Conservation (phyloP, 2,329 filamentous ascomycete genomes). For the Neopestalotiopsis sp. region DNA sequence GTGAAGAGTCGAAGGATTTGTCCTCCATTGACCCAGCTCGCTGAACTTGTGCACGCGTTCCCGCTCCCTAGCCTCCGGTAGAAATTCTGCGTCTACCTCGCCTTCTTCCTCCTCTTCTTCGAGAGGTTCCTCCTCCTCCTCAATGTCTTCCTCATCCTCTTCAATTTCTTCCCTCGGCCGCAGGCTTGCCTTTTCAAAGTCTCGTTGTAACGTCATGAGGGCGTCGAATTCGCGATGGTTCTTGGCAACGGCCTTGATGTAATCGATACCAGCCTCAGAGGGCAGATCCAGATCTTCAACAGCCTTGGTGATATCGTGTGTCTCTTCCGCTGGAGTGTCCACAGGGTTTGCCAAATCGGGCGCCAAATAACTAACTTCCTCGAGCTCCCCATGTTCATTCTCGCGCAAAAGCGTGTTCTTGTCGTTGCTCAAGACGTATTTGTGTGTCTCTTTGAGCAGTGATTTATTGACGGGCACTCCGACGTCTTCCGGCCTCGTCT, state of each 20-base stretch:
- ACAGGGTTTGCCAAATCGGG: conserved; percentile 22
- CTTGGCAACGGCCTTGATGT: conserved; percentile 54
- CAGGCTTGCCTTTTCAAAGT: conserved; percentile 54
- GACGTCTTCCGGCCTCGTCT: conserved; percentile 64
- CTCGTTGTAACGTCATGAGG: conserved; percentile 60
- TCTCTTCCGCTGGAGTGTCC: conserved; percentile 33
- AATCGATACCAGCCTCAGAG: conserved; percentile 43
- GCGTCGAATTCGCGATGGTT: conserved; percentile 60
- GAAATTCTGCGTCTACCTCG: conserved; percentile 36
- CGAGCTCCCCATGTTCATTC: conserved; percentile 59
- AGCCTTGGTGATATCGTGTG: conserved; percentile 23
- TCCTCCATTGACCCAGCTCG: conserved; percentile 73
- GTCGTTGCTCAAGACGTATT: conserved; percentile 28
- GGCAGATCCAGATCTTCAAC: conserved; percentile 30
- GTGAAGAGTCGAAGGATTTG: conserved; percentile 74
- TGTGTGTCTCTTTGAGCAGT: conserved; percentile 22
- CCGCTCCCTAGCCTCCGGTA: conserved; percentile 34
- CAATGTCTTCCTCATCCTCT: conserved; percentile 40
- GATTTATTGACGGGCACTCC: conserved; percentile 46
- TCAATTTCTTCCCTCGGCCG: conserved; percentile 34
- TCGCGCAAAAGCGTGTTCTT: conserved; percentile 58
- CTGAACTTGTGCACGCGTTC: conserved; percentile 77
- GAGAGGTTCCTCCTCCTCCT: conserved; percentile 35
- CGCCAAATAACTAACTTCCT: conserved; percentile 61
- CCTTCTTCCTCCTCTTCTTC: conserved; percentile 39